These are phyloP conservation scores for Aegilops umbellulata DNA, from an alignment of 176 grass and related monocot genomes.

Conservation along the genomic window DNA sequence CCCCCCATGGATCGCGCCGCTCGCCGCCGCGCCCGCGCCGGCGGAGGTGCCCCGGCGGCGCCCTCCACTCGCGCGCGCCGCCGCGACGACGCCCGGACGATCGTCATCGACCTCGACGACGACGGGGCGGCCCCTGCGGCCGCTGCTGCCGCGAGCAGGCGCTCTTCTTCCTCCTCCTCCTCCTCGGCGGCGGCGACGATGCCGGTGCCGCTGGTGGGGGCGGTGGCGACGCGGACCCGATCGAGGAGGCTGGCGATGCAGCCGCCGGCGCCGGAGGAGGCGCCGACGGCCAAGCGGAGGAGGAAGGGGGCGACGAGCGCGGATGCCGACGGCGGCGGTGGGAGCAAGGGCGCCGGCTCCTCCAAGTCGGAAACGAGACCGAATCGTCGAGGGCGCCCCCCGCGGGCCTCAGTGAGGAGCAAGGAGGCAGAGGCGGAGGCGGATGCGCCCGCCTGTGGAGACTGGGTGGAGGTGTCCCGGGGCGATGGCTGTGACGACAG, in stretches of 20 bases:
- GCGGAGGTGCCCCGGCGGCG: neutral
- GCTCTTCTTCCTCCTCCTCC: neutral
- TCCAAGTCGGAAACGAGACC: neutral
- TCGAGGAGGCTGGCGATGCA: slow-evolving; percentile 28
- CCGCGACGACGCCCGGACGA: neutral
- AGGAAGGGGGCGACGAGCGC: neutral
- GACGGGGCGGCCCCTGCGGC: neutral
- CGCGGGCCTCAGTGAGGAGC: neutral
- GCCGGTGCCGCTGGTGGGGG: neutral
- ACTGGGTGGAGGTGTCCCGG: slow-evolving; percentile 16
- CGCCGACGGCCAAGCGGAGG: slow-evolving; percentile 27
- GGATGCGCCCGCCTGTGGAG: neutral
- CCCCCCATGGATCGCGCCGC: slow-evolving; percentile 43
- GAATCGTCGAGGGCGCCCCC: neutral
- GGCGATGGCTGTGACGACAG: neutral
- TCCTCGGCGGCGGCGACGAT: neutral
- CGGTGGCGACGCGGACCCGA: slow-evolving; percentile 51
- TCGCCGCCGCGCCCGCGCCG: slow-evolving; percentile 10
- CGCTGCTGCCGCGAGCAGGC: neutral
- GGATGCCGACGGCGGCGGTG: neutral
- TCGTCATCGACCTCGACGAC: slow-evolving; percentile 32
- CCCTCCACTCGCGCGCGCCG: neutral
- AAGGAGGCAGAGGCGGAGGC: slow-evolving; percentile 1
- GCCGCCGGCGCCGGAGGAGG: neutral
- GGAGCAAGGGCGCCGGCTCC: neutral